Percentiles rank a stretch among this genome's conserved stretches.
Conservation (phyloP, 768 basidiomycete genomes). For the Dioszegia hungarica region DNA sequence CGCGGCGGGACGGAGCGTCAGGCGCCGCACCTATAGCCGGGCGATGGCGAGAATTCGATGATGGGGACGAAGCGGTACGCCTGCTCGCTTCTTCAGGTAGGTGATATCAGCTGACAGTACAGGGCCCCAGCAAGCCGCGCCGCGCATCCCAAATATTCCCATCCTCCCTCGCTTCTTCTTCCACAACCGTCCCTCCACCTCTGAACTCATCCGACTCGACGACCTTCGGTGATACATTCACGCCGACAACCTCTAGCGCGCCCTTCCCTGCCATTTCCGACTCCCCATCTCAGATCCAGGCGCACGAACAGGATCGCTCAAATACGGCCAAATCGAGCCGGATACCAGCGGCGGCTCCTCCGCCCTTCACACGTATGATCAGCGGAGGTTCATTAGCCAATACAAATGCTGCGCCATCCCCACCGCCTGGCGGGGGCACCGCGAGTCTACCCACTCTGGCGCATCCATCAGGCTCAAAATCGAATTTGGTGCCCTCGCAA, state of each 20-base stretch:
- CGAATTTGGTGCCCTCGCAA: background rate
- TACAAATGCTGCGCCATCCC: constrained; percentile 1
- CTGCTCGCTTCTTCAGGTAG: background rate
- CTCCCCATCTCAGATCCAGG: constrained; percentile 16
- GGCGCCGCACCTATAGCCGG: constrained; percentile 2
- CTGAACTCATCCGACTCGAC: constrained; percentile 25
- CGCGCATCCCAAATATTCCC: constrained; percentile 32
- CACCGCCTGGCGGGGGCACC: background rate
- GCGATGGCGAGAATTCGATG: constrained; percentile 20
- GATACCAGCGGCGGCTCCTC: background rate
- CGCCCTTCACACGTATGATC: constrained; percentile 3
- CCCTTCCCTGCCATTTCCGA: constrained; percentile 18
- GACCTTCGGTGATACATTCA: constrained; percentile 33
- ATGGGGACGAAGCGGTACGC: constrained; percentile 32
- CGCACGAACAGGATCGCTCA: background rate
- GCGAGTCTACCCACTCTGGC: background rate
- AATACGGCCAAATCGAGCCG: background rate
- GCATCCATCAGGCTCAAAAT: background rate
- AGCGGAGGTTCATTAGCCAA: background rate
- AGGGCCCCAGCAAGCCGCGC: constrained; percentile 13
- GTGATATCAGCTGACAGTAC: constrained; percentile 5
- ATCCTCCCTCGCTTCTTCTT: constrained; percentile 33
- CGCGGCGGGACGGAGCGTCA: background rate
- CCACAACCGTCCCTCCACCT: constrained; percentile 10
- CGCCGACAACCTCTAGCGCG: constrained; percentile 22